phyloP scores from a whole-genome alignment of 2,329 filamentous ascomycete genomes.

The Ceratocystis lukuohia region DNA sequence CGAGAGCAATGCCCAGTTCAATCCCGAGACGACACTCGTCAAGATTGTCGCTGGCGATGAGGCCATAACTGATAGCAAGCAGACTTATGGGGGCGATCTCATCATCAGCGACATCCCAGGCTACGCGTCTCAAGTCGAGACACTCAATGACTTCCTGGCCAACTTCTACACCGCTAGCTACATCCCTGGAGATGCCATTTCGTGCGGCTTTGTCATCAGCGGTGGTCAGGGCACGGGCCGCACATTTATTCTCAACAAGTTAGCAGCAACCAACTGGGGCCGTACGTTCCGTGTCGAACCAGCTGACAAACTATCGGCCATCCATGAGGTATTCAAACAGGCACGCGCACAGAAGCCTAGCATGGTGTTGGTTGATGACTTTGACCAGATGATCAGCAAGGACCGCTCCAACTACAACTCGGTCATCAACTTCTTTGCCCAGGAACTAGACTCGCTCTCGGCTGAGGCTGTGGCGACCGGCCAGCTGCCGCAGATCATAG shows the following conservation, averaged over 20 bases:
- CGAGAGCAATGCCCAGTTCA: slow-evolving; percentile 26
- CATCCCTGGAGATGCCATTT: slow-evolving; percentile 26
- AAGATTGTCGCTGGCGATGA: slow-evolving; percentile 28
- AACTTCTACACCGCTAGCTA: slow-evolving; percentile 36
- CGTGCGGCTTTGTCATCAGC: slow-evolving; percentile 57
- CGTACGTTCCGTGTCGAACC: slow-evolving; percentile 49
- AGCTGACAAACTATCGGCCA: slow-evolving; percentile 41
- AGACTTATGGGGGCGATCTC: slow-evolving; percentile 16
- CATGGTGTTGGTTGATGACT: slow-evolving; percentile 64
- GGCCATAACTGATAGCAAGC: slow-evolving; percentile 19
- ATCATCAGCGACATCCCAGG: slow-evolving; percentile 46
- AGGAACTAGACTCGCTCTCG: slow-evolving; percentile 44
- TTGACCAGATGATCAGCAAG: slow-evolving; percentile 56
- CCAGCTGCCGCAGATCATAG: slow-evolving; percentile 45
- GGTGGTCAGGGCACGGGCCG: slow-evolving; percentile 80
- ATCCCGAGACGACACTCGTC: slow-evolving; percentile 28
- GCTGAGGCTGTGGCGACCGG: slow-evolving; percentile 28
- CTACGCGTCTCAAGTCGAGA: slow-evolving; percentile 46
- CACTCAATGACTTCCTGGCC: slow-evolving; percentile 53
- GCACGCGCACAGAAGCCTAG: slow-evolving; percentile 58
- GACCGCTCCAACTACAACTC: slow-evolving; percentile 38
- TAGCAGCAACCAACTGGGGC: slow-evolving; percentile 57
- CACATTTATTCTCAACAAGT: slow-evolving; percentile 53
- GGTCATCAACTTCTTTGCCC: slow-evolving; percentile 38
- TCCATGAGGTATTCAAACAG: slow-evolving; percentile 56